phyloP scores from a whole-genome alignment of 148 eudicot species.

The Amaranthus palmeri region DNA sequence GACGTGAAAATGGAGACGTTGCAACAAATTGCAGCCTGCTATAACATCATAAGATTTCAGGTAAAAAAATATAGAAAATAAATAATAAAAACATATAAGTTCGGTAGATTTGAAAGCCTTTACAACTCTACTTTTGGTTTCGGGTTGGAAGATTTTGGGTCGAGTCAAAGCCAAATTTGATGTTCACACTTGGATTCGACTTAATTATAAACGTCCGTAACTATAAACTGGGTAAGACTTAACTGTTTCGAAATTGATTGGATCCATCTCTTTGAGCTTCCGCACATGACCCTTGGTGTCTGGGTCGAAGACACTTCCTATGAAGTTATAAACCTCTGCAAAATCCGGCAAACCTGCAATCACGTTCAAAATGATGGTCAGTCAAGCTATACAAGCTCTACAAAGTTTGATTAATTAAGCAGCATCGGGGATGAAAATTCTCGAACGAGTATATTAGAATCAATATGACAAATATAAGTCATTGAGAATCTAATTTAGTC shows the following conservation, averaged over 20 bases:
- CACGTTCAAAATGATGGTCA: slow-evolving; percentile 8
- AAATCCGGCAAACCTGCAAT: slow-evolving; percentile 80
- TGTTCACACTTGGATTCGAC: neutral
- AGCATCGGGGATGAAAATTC: neutral
- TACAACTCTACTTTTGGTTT: too few relatives aligned
- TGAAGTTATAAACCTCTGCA: slow-evolving; percentile 84
- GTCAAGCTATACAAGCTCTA: slow-evolving; percentile 8
- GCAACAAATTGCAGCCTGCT: neutral
- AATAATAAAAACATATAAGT: too few relatives aligned
- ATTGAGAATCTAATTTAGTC: neutral
- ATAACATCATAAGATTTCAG: neutral
- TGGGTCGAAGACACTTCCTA: slow-evolving; percentile 93
- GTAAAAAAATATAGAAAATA: too few relatives aligned
- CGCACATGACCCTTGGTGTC: slow-evolving; percentile 63
- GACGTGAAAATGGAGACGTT: neutral
- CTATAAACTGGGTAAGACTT: slow-evolving; percentile 9
- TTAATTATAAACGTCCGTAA: neutral
- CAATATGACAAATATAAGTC: neutral
- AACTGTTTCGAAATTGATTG: slow-evolving; percentile 91
- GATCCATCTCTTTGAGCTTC: slow-evolving; percentile 98
- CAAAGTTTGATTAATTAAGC: slow-evolving; percentile 1
- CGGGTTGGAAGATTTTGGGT: neutral
- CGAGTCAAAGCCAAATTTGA: neutral
- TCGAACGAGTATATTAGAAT: neutral
- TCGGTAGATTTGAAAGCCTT: too few relatives aligned